Evolutionary conservation across 306 rosid genomes (phyloP), one percentile per base, ranked within the genome.

Genomic region (Phaseolus lunatus): DNA sequence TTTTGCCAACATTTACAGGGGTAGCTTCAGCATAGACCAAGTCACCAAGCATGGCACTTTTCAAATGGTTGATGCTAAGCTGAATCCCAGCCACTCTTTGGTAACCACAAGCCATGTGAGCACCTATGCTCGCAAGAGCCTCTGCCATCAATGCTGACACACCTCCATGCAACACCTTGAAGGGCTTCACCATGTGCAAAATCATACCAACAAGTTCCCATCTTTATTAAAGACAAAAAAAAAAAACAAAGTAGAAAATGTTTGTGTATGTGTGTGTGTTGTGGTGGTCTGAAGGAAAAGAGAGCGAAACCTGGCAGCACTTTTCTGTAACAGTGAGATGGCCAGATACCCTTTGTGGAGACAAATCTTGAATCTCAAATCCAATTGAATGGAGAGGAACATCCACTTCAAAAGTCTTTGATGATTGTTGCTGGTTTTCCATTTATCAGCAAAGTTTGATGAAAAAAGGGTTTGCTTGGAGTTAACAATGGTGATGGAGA

Each of bases 91-190:
- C 97, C 29, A 92, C 90, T 81, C 97, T 80, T 68, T 81, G 72
- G 54, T 75, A 89, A 10, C 90, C 97, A 44, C 84, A 78, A 20
- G 95, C 97, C 52, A 84, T 65, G 75, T 58, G 80, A 7, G 82
- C 89, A 85, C 52, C 94, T 89, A 91, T 86, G 85, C 65, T 68
- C 52, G 92, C 97, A 80, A 92, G 81, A 5, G 89, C 8, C 90
- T 92, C 97, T 2, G 95, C 85, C 18, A 92, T 59, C 84, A 92
- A 65, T 3, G 97, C 97, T 31, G 95, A 92, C 14, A 90, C 87
- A 3, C 97, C 97, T 45, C 97, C 97, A 76, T 92, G 95, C 19
- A 92, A 27, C 82, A 92, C 97, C 85, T 90, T 93, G 83, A 93
- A 93, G 9, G 94, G 94, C 98, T 92, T 80, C 48, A 59, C 26